These are phyloP conservation scores for Coniochaeta sp. DNA, from an alignment of 2,329 filamentous ascomycete genomes.

Conservation along the genomic window DNA sequence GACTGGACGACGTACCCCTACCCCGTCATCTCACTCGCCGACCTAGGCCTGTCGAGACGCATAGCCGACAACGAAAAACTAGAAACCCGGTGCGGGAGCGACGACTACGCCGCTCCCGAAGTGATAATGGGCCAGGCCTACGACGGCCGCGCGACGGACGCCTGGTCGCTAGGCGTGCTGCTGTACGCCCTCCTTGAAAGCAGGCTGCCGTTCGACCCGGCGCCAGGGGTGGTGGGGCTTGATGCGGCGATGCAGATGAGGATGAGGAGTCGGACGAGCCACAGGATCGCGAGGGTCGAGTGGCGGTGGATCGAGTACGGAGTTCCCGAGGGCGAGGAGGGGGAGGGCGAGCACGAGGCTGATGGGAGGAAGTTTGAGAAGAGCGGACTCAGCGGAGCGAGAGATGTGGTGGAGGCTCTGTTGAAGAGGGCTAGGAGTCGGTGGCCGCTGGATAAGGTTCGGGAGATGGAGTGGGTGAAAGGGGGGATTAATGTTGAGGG, in stretches of 20 bases:
- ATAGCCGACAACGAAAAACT: constrained; percentile 82
- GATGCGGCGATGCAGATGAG: constrained; percentile 53
- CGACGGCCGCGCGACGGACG: constrained; percentile 84
- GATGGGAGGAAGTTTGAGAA: constrained; percentile 54
- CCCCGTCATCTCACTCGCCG: constrained; percentile 81
- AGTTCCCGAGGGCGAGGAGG: constrained; percentile 45
- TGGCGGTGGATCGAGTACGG: constrained; percentile 91
- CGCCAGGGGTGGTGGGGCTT: constrained; percentile 59
- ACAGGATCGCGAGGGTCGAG: constrained; percentile 91
- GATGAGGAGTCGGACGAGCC: constrained; percentile 75
- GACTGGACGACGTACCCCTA: constrained; percentile 73
- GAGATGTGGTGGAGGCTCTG: constrained; percentile 74
- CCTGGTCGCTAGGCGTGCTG: constrained; percentile 90
- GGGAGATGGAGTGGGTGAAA: constrained; percentile 67
- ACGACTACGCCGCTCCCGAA: constrained; percentile 95
- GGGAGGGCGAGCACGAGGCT: constrained; percentile 73
- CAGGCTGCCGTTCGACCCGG: constrained; percentile 83
- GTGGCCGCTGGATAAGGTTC: constrained; percentile 69
- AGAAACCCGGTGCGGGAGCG: constrained; percentile 89
- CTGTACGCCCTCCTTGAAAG: constrained; percentile 91
- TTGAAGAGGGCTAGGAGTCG: constrained; percentile 76
- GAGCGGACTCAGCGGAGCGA: constrained; percentile 64
- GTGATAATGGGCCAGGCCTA: constrained; percentile 94
- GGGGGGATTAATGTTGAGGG: constrained; percentile 64
- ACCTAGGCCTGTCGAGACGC: constrained; percentile 81